A percentile compares a stretch with the other conserved stretches of the same genome.
phyloP scores from a whole-genome alignment of 2,329 filamentous ascomycete genomes.

The Microcyclospora tardicrescens region DNA sequence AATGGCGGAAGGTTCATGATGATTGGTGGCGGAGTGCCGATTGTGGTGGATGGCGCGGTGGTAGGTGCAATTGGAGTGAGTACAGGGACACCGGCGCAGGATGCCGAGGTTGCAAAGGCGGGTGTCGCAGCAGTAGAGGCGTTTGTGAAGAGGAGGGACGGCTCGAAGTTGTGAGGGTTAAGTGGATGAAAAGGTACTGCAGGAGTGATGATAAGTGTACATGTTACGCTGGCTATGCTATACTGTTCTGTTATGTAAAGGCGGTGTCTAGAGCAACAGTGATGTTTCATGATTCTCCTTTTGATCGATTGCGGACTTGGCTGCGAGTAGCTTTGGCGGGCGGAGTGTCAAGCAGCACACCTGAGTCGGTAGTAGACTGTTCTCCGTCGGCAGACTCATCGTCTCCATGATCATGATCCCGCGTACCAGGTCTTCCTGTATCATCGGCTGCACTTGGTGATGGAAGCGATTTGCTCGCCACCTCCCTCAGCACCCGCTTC shows the following conservation, averaged over 20 bases:
- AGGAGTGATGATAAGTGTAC: too few species aligned
- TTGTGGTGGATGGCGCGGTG: slow-evolving; percentile 36
- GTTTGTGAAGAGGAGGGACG: slow-evolving; percentile 22
- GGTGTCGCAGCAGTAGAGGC: slow-evolving; percentile 37
- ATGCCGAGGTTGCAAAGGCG: slow-evolving; percentile 39
- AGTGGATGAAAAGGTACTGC: too few species aligned
- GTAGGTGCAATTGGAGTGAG: slow-evolving; percentile 43
- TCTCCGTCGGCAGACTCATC: slow-evolving; percentile 5
- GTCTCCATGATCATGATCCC: slow-evolving; percentile 8
- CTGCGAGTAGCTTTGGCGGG: slow-evolving; percentile 29
- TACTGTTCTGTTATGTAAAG: too few species aligned
- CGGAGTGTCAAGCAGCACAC: slow-evolving; percentile 8
- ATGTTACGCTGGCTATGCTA: too few species aligned
- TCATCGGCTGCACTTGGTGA: slow-evolving; percentile 3
- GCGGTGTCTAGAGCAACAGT: too few species aligned
- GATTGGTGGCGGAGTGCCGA: slow-evolving; percentile 42
- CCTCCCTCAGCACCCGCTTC: slow-evolving; percentile 56
- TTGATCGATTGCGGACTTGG: slow-evolving; percentile 19
- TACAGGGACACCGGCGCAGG: slow-evolving; percentile 42
- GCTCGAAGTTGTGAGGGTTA: slow-evolving; percentile 23
- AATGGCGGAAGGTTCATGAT: slow-evolving; percentile 43
- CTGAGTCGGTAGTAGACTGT: too few species aligned
- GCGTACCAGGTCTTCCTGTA: slow-evolving; percentile 6
- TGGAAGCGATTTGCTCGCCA: slow-evolving; percentile 20
- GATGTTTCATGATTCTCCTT: too few species aligned